phyloP scores from a whole-genome alignment of 768 basidiomycete genomes.

The Russula virescens region DNA sequence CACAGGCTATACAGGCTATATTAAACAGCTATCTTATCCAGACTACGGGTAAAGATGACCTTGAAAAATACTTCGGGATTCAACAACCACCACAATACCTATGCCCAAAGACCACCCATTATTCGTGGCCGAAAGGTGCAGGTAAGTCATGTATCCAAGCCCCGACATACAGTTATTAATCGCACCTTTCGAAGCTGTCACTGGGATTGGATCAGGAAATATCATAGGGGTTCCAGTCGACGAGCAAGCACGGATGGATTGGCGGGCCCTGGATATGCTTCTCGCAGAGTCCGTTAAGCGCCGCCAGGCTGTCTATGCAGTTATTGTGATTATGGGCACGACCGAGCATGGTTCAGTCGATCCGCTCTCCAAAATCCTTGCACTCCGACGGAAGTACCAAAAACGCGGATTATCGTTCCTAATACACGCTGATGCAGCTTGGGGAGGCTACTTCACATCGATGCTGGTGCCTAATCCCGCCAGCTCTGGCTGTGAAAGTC shows the following conservation, averaged over 20 bases:
- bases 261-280: conserved; percentile 26
- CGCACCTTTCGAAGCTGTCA: conserved; percentile 31
- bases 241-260: conserved; percentile 34
- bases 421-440: conserved; percentile 42
- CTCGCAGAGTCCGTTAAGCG: conserved; percentile 32
- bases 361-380: conserved; percentile 35
- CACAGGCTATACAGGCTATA: conserved; percentile 30
- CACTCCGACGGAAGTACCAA: conserved; percentile 32
- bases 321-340: conserved; percentile 41
- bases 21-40: conserved; percentile 35
- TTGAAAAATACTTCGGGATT: conserved; percentile 28
- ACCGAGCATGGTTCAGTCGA: conserved; percentile 43
- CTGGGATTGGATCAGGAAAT: conserved; percentile 40
- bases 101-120: conserved; percentile 35
- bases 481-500: not conserved
- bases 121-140: conserved; percentile 45
- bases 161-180: not conserved
- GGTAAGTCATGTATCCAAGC: conserved; percentile 30
- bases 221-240: conserved; percentile 35
- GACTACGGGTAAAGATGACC: conserved; percentile 33
- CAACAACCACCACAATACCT: conserved; percentile 28
- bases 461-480: conserved; percentile 27
- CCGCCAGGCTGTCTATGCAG: conserved; percentile 36
- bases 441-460: conserved; percentile 43
- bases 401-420: conserved; percentile 35